phyloP scores from a whole-genome alignment of 2,329 filamentous ascomycete species.

The Fusarium sp. region DNA sequence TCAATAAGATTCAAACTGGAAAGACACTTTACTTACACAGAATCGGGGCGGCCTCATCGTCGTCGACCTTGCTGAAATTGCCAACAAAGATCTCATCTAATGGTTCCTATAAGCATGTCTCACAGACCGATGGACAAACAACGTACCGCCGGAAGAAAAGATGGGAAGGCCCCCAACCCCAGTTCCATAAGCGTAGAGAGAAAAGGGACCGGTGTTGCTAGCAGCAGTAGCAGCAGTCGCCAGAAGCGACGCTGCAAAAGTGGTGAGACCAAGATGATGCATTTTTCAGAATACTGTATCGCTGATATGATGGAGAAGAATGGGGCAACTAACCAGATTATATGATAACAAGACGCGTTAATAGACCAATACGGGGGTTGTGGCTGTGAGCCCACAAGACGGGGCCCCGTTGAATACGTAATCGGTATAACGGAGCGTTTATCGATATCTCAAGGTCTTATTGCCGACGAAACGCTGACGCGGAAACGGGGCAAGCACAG shows the following conservation, averaged over 20 bases:
- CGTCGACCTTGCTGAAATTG: background rate
- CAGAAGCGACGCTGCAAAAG: background rate
- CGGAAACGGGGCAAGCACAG: background rate
- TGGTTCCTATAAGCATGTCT: background rate
- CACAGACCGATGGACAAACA: fast-evolving
- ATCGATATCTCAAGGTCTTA: background rate
- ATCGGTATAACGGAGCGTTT: background rate
- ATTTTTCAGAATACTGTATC: background rate
- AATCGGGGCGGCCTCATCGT: background rate
- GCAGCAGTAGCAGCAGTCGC: background rate
- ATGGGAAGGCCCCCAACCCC: background rate
- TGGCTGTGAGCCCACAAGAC: background rate
- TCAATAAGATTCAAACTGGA: background rate
- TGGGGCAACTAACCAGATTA: background rate
- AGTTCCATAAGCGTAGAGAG: constrained; percentile 10
- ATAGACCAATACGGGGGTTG: too few species aligned
- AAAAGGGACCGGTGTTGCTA: background rate
- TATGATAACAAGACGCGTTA: background rate
- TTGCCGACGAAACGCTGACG: background rate
- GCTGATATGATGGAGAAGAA: background rate
- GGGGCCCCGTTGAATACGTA: background rate
- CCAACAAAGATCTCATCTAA: background rate
- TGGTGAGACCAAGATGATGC: background rate
- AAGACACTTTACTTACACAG: background rate
- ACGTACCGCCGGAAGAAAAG: constrained; percentile 2